Evolutionary conservation across 495 filamentous ascomycete genomes (phyloP).

Genomic region (Xylaria intraflava): DNA sequence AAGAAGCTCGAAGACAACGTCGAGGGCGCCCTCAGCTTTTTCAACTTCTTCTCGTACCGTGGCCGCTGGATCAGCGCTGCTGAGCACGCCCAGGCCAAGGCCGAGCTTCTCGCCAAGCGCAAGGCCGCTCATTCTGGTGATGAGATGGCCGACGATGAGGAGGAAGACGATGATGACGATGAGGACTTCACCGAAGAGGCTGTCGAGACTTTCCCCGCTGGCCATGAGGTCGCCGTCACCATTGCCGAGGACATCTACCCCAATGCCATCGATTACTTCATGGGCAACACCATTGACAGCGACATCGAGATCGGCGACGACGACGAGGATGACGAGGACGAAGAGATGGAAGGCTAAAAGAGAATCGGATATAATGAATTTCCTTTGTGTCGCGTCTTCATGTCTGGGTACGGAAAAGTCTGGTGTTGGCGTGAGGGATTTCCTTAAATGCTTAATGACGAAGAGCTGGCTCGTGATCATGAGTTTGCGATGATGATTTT

Average conservation of each 20-base stretch:
- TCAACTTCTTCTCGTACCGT: constrained; percentile 65
- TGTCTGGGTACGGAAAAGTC: constrained; percentile 7
- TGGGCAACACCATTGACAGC: constrained; percentile 14
- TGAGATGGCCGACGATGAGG: constrained; percentile 35
- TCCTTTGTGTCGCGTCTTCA: constrained; percentile 3
- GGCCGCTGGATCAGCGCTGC: constrained; percentile 52
- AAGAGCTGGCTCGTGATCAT: constrained; percentile 2
- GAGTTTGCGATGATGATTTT: constrained; percentile 14
- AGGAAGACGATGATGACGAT: constrained; percentile 43
- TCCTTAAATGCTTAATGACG: constrained; percentile 7
- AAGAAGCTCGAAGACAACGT: constrained; percentile 38
- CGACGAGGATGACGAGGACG: constrained; percentile 11
- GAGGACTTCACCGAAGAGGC: constrained; percentile 36
- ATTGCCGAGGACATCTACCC: constrained; percentile 70
- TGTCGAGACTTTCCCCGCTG: constrained; percentile 61
- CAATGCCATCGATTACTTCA: constrained; percentile 67
- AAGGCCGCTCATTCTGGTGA: constrained; percentile 45
- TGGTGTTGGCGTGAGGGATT: neutral
- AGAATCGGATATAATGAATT: neutral
- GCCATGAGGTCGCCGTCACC: constrained; percentile 61
- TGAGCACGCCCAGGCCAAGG: constrained; percentile 47
- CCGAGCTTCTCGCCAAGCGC: constrained; percentile 45
- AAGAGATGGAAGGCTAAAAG: constrained; percentile 11
- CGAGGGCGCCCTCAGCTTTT: constrained; percentile 56
- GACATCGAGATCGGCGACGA: constrained; percentile 5